phyloP scores from a whole-genome alignment of 148 eudicot species.

The Drosera capensis region DNA sequence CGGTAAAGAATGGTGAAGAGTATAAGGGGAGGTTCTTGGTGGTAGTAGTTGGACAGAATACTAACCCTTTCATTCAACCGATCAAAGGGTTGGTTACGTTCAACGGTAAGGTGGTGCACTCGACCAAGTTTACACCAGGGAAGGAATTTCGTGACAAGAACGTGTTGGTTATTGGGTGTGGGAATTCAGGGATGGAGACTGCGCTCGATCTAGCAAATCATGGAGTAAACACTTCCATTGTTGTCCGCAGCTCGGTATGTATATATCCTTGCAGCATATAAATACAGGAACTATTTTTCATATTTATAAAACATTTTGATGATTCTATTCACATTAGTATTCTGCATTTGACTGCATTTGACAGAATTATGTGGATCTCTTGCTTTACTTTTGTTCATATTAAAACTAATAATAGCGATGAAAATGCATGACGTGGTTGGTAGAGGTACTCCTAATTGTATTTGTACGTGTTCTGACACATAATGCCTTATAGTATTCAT shows the following conservation, averaged over 20 bases:
- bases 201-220: slow-evolving; percentile 44
- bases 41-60: slow-evolving; percentile 62
- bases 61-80: slow-evolving; percentile 38
- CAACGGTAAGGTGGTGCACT: slow-evolving; percentile 50
- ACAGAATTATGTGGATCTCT: too few relatives aligned
- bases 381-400: too few relatives aligned
- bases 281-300: too few relatives aligned
- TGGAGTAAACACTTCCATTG: slow-evolving; percentile 49
- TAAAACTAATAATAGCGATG: too few relatives aligned
- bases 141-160: slow-evolving; percentile 22
- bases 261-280: too few relatives aligned
- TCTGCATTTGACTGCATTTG: too few relatives aligned
- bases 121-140: slow-evolving; percentile 48
- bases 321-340: too few relatives aligned
- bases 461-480: too few relatives aligned
- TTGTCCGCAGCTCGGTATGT: slow-evolving; percentile 53
- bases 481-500: too few relatives aligned
- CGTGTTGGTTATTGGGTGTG: slow-evolving; percentile 71
- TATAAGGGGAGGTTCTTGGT: slow-evolving; percentile 52
- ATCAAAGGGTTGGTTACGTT: slow-evolving; percentile 42
- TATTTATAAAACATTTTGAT: too few relatives aligned
- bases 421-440: too few relatives aligned
- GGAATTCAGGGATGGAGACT: slow-evolving; percentile 90
- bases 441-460: too few relatives aligned
- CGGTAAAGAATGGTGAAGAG: slow-evolving; percentile 18